A percentile compares a stretch with the other conserved stretches of the same genome.
Conservation (phyloP, 345 rosid genomes). For the Boechera retrofracta region DNA sequence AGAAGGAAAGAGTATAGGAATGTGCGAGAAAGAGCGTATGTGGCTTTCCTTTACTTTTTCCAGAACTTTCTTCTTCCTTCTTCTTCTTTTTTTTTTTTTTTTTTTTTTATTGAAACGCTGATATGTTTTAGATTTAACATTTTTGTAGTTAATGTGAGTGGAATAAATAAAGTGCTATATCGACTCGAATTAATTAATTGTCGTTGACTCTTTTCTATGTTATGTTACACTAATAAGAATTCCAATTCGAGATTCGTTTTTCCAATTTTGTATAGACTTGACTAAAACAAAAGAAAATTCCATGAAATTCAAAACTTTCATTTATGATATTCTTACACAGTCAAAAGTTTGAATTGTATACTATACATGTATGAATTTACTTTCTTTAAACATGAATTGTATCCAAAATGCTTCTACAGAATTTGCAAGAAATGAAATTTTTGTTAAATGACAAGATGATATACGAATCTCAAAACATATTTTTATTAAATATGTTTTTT, state of each 20-base stretch:
- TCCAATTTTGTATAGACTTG: not conserved
- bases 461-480: too few relatives aligned
- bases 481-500: too few relatives aligned
- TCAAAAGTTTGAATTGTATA: too few relatives aligned
- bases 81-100: not conserved
- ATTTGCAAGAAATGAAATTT: too few relatives aligned
- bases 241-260: not conserved
- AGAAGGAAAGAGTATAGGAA: conserved; percentile 41
- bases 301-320: too few relatives aligned
- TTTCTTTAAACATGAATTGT: too few relatives aligned
- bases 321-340: too few relatives aligned
- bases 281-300: too few relatives aligned
- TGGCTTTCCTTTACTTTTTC: conserved; percentile 48
- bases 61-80: conserved; percentile 53
- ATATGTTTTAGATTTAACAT: conserved; percentile 24
- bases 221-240: conserved; percentile 3
- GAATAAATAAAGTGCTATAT: conserved; percentile 15
- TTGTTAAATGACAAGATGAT: too few relatives aligned
- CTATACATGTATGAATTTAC: too few relatives aligned
- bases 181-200: conserved; percentile 2
- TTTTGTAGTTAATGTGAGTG: conserved; percentile 33
- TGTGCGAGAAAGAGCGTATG: conserved; percentile 46
- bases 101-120: not conserved
- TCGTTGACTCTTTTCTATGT: conserved; percentile 19
- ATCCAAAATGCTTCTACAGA: too few relatives aligned